phyloP scores from a whole-genome alignment of 768 basidiomycete genomes.

The Clathrus columnatus region DNA sequence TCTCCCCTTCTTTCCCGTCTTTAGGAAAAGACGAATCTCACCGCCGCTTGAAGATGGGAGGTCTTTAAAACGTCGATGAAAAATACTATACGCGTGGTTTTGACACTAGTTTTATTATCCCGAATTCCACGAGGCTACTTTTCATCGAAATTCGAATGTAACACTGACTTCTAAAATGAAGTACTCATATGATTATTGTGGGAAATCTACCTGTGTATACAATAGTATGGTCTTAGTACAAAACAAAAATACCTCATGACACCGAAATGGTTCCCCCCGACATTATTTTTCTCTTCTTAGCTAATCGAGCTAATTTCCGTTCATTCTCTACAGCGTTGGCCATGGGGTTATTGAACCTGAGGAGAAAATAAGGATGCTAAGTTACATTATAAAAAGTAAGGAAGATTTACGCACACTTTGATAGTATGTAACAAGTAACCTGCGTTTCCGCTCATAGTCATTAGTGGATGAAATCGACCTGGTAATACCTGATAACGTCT shows the following conservation, averaged over 20 bases:
- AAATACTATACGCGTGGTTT: no score
- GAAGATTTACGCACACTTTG: constrained; percentile 61
- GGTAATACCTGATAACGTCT: constrained; percentile 94
- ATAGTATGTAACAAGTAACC: constrained; percentile 79
- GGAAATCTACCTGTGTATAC: no score
- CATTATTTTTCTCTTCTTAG: constrained; percentile 2
- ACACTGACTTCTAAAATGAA: no score
- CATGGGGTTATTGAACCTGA: constrained; percentile 56
- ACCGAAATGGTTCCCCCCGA: background rate
- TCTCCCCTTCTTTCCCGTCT: background rate
- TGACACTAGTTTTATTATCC: no score
- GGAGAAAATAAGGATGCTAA: background rate
- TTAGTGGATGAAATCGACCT: constrained; percentile 90
- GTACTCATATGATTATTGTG: no score
- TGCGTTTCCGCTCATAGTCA: constrained; percentile 83
- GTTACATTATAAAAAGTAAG: background rate
- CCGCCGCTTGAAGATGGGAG: background rate
- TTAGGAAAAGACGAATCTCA: background rate
- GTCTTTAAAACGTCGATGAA: background rate
- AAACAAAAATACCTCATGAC: no score
- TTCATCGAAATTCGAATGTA: no score
- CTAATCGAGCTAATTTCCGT: background rate
- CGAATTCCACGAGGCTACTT: no score
- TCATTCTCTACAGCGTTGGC: constrained; percentile 25
- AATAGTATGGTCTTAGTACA: no score